A percentile compares a stretch with the other conserved stretches of the same genome.
phyloP scores from a whole-genome alignment of 805 yeast species.

The Lachancea sp. region DNA sequence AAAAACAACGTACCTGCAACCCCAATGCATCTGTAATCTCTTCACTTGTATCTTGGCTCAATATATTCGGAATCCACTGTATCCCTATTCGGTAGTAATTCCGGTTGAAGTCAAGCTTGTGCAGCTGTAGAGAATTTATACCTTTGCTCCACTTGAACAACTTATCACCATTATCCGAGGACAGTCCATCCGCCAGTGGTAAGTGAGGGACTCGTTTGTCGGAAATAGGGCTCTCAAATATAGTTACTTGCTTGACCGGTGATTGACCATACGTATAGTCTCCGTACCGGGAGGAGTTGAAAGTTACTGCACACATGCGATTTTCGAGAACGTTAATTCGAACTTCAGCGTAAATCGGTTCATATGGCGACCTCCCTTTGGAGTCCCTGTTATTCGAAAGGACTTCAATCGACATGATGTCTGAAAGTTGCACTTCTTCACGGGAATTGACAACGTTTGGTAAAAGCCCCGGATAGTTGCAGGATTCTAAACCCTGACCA shows the following conservation, averaged over 20 bases:
- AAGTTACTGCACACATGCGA: slow-evolving; percentile 57
- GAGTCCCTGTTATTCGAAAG: slow-evolving; percentile 43
- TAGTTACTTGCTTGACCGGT: slow-evolving; percentile 58
- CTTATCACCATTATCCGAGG: slow-evolving; percentile 38
- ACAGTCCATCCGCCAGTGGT: slow-evolving; percentile 21
- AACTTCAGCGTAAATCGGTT: slow-evolving; percentile 60
- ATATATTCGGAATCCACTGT: slow-evolving; percentile 68
- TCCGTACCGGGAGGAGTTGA: slow-evolving; percentile 44
- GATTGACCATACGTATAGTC: slow-evolving; percentile 36
- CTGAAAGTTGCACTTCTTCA: slow-evolving; percentile 29
- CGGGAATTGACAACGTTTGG: slow-evolving; percentile 43
- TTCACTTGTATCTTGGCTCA: slow-evolving; percentile 32
- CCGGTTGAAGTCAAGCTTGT: slow-evolving; percentile 56
- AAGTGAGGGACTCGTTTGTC: slow-evolving; percentile 7
- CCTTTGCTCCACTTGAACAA: slow-evolving; percentile 53
- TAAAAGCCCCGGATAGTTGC: slow-evolving; percentile 45
- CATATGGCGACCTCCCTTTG: slow-evolving; percentile 45
- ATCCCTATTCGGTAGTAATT: slow-evolving; percentile 51
- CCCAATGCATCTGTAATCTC: slow-evolving; percentile 40
- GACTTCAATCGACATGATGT: slow-evolving; percentile 45
- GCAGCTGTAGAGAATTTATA: slow-evolving; percentile 56
- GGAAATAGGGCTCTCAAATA: slow-evolving; percentile 36
- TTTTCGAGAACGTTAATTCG: slow-evolving; percentile 51
- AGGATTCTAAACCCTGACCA: slow-evolving; percentile 45
- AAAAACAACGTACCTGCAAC: slow-evolving; percentile 58